These are phyloP conservation scores for Solanum corneliomulleri DNA, from an alignment of 257 asterid species.

Conservation along the genomic window DNA sequence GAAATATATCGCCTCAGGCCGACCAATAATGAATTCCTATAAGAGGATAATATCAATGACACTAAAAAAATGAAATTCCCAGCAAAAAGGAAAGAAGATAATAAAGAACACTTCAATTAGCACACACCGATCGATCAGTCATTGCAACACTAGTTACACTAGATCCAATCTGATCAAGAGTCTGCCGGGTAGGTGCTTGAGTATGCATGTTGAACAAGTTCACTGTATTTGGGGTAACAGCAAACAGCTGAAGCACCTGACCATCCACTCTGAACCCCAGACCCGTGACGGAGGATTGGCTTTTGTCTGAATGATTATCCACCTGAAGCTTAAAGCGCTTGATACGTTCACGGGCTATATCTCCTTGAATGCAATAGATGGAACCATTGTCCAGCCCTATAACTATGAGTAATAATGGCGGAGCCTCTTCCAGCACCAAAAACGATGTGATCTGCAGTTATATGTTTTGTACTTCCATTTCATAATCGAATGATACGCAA, in stretches of 20 bases:
- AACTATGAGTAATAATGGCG: constrained; percentile 84
- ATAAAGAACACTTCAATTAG: neutral
- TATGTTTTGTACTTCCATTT: neutral
- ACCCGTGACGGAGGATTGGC: constrained; percentile 49
- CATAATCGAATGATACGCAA: neutral
- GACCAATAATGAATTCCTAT: constrained; percentile 90
- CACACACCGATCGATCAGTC: constrained; percentile 75
- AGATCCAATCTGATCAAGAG: constrained; percentile 87
- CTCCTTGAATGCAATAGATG: constrained; percentile 96
- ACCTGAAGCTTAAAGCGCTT: constrained; percentile 85
- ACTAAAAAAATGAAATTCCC: neutral
- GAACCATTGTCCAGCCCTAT: constrained; percentile 84
- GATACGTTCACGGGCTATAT: constrained; percentile 93
- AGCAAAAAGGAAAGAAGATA: neutral
- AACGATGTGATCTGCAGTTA: constrained; percentile 72
- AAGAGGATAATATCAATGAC: neutral
- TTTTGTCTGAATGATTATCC: constrained; percentile 31
- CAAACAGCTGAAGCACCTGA: constrained; percentile 69
- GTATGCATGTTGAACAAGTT: constrained; percentile 64
- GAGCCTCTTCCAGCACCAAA: constrained; percentile 80
- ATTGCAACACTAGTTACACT: constrained; percentile 66
- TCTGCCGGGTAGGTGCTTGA: constrained; percentile 56
- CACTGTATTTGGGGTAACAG: constrained; percentile 80
- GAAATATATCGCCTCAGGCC: constrained; percentile 87
- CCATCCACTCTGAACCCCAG: constrained; percentile 91